These are phyloP conservation scores for Eimeria falciformis DNA, from an alignment of 169 alveolate species.

Conservation along the genomic window DNA sequence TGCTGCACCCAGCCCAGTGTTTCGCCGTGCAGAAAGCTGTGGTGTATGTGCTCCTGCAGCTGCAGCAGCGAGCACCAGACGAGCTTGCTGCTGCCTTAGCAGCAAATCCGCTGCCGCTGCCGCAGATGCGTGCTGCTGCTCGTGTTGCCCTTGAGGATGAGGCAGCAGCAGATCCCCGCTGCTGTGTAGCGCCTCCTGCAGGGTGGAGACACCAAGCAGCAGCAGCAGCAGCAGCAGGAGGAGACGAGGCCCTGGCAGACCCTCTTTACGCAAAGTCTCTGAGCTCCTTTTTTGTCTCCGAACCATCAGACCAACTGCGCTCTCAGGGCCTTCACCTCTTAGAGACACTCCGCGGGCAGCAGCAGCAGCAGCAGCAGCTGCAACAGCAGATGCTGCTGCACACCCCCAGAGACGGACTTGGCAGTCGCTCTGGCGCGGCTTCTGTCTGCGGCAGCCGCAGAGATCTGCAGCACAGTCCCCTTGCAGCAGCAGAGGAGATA, in stretches of 20 bases:
- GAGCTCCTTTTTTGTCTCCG: slow-evolving; percentile 21
- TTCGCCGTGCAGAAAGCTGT: slow-evolving; percentile 55
- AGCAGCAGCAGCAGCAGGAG: slow-evolving; percentile 69
- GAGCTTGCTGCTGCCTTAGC: slow-evolving; percentile 60
- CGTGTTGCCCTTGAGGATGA: slow-evolving; percentile 39
- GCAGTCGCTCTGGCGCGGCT: slow-evolving; percentile 43
- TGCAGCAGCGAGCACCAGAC: slow-evolving; percentile 68
- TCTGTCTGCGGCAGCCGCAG: slow-evolving; percentile 40
- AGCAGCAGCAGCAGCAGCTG: slow-evolving; percentile 53
- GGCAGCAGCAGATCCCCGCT: slow-evolving; percentile 34
- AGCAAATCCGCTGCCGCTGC: slow-evolving; percentile 62
- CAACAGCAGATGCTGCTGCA: slow-evolving; percentile 42
- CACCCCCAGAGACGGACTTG: slow-evolving; percentile 1
- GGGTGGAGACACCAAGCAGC: slow-evolving; percentile 49
- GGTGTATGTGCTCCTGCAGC: slow-evolving; percentile 76
- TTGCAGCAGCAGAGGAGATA: not conserved
- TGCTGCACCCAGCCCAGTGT: slow-evolving; percentile 20
- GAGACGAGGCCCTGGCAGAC: slow-evolving; percentile 32
- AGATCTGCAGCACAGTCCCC: not conserved
- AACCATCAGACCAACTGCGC: slow-evolving; percentile 58
- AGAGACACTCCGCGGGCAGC: slow-evolving; percentile 45
- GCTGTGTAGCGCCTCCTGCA: not conserved
- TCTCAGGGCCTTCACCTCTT: slow-evolving; percentile 5
- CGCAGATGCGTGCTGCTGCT: slow-evolving; percentile 44
- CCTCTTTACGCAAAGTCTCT: slow-evolving; percentile 2